Evolutionary conservation across 2,329 filamentous ascomycete species (phyloP).

Genomic region (Colletotrichum siamense): DNA sequence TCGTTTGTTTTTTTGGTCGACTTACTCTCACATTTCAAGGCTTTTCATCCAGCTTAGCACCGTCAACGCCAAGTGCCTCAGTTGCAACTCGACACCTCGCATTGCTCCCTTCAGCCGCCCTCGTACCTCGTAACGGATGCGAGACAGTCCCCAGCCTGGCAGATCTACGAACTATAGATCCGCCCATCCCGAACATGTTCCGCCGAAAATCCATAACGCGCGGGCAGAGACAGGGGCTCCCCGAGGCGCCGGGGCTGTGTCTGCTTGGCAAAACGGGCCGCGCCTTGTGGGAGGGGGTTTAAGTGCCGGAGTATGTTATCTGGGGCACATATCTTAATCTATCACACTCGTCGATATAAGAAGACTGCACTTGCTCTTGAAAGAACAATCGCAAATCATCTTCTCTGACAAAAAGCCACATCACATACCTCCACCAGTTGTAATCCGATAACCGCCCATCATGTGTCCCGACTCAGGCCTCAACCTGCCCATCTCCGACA

Average conservation of each 20-base stretch:
- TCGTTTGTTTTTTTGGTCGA: too few relatives aligned
- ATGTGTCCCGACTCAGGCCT: not conserved
- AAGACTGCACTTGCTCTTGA: not conserved
- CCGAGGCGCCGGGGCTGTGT: not conserved
- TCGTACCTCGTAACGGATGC: not conserved
- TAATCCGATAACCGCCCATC: accelerated
- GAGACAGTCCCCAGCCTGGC: not conserved
- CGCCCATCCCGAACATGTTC: not conserved
- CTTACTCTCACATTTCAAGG: not conserved
- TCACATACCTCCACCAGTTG: not conserved
- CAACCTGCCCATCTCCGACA: not conserved
- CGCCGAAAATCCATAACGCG: not conserved
- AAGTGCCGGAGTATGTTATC: not conserved
- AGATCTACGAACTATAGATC: not conserved
- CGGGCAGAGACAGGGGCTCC: not conserved
- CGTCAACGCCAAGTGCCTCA: not conserved
- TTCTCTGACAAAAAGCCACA: not conserved
- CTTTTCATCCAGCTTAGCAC: not conserved
- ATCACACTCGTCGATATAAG: not conserved
- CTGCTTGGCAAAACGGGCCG: not conserved
- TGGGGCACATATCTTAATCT: not conserved
- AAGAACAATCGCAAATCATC: not conserved
- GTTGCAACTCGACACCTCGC: not conserved
- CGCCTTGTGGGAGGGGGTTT: not conserved
- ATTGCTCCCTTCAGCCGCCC: not conserved